These are phyloP conservation scores for Acidomyces sp. DNA, from an alignment of 495 filamentous ascomycete genomes.

Conservation along the genomic window DNA sequence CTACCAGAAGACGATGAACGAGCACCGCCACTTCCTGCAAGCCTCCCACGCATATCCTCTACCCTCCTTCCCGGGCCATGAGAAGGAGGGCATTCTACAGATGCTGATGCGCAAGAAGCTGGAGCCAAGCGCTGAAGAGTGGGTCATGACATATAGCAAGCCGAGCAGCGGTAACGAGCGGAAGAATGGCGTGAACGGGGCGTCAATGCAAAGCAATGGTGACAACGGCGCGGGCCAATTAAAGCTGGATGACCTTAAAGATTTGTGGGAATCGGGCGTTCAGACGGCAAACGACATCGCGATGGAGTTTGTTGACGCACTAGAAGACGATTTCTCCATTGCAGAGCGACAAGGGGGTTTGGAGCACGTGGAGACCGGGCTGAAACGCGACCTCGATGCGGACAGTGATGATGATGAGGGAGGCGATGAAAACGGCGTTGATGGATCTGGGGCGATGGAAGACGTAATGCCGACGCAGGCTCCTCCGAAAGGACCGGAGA, in stretches of 20 bases:
- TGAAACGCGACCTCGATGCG: constrained; percentile 30
- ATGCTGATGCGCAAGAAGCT: constrained; percentile 68
- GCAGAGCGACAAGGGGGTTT: constrained; percentile 54
- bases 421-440: background rate
- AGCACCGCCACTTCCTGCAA: constrained; percentile 16
- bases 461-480: constrained; percentile 6
- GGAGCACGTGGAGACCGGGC: constrained; percentile 58
- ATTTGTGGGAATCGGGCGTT: constrained; percentile 24
- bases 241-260: constrained; percentile 5
- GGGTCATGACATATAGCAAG: constrained; percentile 50
- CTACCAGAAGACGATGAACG: constrained; percentile 5
- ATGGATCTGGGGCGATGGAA: constrained; percentile 7
- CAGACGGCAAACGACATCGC: constrained; percentile 34
- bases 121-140: constrained; percentile 58
- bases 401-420: constrained; percentile 9
- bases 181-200: background rate
- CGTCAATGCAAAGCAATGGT: background rate
- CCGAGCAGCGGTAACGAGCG: background rate
- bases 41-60: constrained; percentile 48
- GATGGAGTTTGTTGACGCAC: constrained; percentile 24
- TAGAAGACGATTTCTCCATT: constrained; percentile 46
- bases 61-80: constrained; percentile 60
- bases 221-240: constrained; percentile 1
- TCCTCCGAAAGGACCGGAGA: background rate
- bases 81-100: constrained; percentile 48